Evolutionary conservation across 225 moss, liverwort and hornwort genomes (phyloP).

Genomic region (Asterella californica): DNA sequence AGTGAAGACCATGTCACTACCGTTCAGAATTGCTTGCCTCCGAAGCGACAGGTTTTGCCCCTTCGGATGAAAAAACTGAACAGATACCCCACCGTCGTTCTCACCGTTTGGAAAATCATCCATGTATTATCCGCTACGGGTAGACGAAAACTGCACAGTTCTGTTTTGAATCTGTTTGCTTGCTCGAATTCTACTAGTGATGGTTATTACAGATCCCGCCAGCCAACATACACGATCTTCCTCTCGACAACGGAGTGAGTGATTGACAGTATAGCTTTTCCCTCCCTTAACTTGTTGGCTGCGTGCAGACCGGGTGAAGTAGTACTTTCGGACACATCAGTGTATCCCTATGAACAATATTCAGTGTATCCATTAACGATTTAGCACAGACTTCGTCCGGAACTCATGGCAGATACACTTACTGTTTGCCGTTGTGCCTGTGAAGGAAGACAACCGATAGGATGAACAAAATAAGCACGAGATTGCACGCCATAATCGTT

Average conservation of each 20-base stretch:
- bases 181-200: neutral
- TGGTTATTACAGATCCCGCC: neutral
- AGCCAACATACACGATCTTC: neutral
- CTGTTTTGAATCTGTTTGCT: neutral
- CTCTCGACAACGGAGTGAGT: neutral
- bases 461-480: constrained; percentile 55
- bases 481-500: constrained; percentile 50
- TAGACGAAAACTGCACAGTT: neutral
- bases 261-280: neutral
- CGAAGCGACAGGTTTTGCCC: too few relatives aligned
- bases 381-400: neutral
- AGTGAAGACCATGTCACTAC: too few relatives aligned
- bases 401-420: constrained; percentile 4
- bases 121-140: neutral
- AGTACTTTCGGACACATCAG: neutral
- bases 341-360: neutral
- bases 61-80: too few relatives aligned
- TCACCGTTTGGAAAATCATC: neutral
- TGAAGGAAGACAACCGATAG: constrained; percentile 46
- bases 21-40: too few relatives aligned
- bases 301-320: neutral
- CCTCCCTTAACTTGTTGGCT: neutral
- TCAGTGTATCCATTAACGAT: neutral
- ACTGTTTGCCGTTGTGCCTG: constrained; percentile 30
- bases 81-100: neutral